Conservation (phyloP, 192 early-diverging fungal genomes). For the Coemansia sp. region DNA sequence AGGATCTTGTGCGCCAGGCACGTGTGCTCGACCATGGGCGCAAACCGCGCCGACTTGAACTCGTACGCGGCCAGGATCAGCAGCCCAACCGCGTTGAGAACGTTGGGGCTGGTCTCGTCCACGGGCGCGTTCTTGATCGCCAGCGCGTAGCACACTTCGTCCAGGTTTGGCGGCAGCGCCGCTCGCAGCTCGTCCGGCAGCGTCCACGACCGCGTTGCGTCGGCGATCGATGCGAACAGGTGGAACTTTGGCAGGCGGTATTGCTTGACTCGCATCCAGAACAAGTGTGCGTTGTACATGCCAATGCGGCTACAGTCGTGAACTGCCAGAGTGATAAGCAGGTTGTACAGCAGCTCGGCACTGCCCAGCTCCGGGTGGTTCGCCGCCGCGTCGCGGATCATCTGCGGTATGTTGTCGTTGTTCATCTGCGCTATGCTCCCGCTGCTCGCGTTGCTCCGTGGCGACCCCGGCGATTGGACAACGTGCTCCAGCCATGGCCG, state of each 20-base stretch:
- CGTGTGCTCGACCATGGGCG: conserved; percentile 45
- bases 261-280: conserved; percentile 46
- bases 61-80: conserved; percentile 39
- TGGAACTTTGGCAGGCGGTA: conserved; percentile 40
- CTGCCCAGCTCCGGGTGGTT: conserved; percentile 44
- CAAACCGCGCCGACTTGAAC: conserved; percentile 51
- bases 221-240: conserved; percentile 41
- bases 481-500: conserved; percentile 4
- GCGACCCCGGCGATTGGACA: background rate
- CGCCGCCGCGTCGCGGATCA: conserved; percentile 26
- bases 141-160: conserved; percentile 43
- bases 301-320: conserved; percentile 48
- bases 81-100: conserved; percentile 25
- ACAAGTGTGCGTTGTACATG: conserved; percentile 41
- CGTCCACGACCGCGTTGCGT: conserved; percentile 47
- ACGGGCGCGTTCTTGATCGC: conserved; percentile 17
- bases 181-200: conserved; percentile 37
- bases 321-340: conserved; percentile 45
- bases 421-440: conserved; percentile 36
- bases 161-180: conserved; percentile 44
- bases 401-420: conserved; percentile 38
- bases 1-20: conserved; percentile 45
- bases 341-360: conserved; percentile 47
- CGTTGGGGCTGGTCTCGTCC: conserved; percentile 11
- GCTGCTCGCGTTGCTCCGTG: conserved; percentile 6